Evolutionary conservation across 768 basidiomycete genomes (phyloP), one percentile per base, ranked within the genome.

Genomic region (Psilocybe azurescens): DNA sequence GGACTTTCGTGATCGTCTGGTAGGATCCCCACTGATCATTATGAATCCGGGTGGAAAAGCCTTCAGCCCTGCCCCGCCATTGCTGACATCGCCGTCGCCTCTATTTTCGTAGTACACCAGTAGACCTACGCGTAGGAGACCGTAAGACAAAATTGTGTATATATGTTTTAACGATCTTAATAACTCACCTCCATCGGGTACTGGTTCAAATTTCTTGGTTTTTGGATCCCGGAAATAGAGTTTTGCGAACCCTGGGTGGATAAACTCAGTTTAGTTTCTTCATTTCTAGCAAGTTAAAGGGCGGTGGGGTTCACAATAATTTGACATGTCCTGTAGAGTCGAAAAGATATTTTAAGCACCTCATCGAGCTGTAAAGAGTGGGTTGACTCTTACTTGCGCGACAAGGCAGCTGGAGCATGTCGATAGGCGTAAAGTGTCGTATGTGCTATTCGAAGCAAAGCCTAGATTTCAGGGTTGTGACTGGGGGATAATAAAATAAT

Each of bases 61-160:
- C 53, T 76, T 78, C 48, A 81, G 68, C 13, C 79, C 79, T 2
- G 73, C 49, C 1, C 79, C 79, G 28, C 79, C 80, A 62, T 80
- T 80, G 3, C 62, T 63, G 3, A 62, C 66, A 54, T 80, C 80
- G 1, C 70, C 75, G 53, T 73, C 62, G 4, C 80, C 80, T 49
- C 79, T 73, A 58, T 80, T 80, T 61, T 78, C 74, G 58, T 81
- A 81, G 58, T 81, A 81, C 3, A 80, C 73, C 28, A 78, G 65
- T 3, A 81, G 72, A 11, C 77, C 77, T 78, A 30, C 11, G 9
- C 18, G 14, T 7, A 44, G 5, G 41, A 5, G 3, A 39, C 7
- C 2, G 38, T 39, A 1, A n/a, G 41, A n/a, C 14, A 8, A 44
- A 9, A 7, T 39, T 47, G 16, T 41, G 36, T 13, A 54, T 29